Base-by-base conservation (phyloP, 495 filamentous ascomycete genomes). In the Sordaria brevicollis region DNA sequence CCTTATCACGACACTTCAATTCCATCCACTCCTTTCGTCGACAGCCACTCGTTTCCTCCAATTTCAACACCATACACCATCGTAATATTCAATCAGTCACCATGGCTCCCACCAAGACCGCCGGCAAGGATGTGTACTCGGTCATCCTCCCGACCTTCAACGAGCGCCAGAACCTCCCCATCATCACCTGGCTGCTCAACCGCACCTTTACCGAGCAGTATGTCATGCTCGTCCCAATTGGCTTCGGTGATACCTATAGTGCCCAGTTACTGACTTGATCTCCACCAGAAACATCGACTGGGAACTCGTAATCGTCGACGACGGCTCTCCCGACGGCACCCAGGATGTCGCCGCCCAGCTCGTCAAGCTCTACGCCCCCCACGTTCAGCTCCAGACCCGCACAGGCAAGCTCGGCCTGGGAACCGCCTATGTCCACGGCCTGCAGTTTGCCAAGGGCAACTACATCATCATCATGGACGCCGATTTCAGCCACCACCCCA, bases 391-490 rank as follows among this genome's bases (percentile, higher is more conserved):
- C 67, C 90, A 93, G 79, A 85, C 93, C 25, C 94, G 95, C 72
- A 85, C 91, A 25, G 96, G 95, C 71, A 98, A 99, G 83, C 91
- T 99, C 43, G 96, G 96, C 19, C 89, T 99, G 33, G 95, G 95
- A 69, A 98, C 95, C 3, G 95, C 96, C 10, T 99, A 99, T 83
- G 91, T 98, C 54, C 94, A 99, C 79, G 95, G 95, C 43, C 85
- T 98, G 67, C 85, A 94, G 76, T 97, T 89, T 77, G 90, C 84
- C 38, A 92, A 89, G 29, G 95, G 95, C 72, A 97, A 93, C 85
- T 98, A 88, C 80, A 90, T 99, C 70, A 92, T 99, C 84, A 99
- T 99, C 85, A 98, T 99, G 95, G 95, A 99, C 84, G 95, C 95
- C 80, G 95, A 99, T 81, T 99, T 99, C 88, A 92, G 88, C 77